phyloP scores from a whole-genome alignment of 1,284 basidiomycete species.

The Neolentinus lepideus region DNA sequence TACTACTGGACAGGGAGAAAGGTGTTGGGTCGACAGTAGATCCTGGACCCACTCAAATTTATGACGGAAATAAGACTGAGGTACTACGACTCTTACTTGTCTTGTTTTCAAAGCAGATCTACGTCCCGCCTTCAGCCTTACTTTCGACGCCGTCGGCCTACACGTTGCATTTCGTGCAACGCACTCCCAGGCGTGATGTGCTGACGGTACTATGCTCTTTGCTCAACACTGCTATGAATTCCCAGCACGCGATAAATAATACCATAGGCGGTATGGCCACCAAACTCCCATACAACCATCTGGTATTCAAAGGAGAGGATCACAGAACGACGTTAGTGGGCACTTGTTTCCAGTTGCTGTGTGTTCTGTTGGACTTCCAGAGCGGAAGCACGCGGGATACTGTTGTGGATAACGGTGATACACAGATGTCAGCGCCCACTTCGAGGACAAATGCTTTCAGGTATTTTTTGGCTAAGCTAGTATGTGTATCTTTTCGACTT shows the following conservation, averaged over 20 bases:
- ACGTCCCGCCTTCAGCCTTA: slow-evolving; percentile 64
- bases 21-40: slow-evolving; percentile 80
- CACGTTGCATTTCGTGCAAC: slow-evolving; percentile 72
- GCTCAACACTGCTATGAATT: slow-evolving; percentile 83
- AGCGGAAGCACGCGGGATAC: slow-evolving; percentile 61
- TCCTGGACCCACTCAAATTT: slow-evolving; percentile 56
- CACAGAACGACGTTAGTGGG: slow-evolving; percentile 63
- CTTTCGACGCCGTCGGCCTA: slow-evolving; percentile 68
- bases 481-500: slow-evolving; percentile 27
- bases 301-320: slow-evolving; percentile 85
- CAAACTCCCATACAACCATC: slow-evolving; percentile 80
- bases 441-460: slow-evolving; percentile 81
- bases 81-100: slow-evolving; percentile 82
- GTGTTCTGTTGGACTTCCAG: slow-evolving; percentile 78
- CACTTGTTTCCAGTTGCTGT: slow-evolving; percentile 68
- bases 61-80: slow-evolving; percentile 80
- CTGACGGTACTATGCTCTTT: slow-evolving; percentile 87
- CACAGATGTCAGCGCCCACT: slow-evolving; percentile 41
- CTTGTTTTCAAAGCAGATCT: slow-evolving; percentile 83
- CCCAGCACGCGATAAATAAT: slow-evolving; percentile 36
- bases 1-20: slow-evolving; percentile 68
- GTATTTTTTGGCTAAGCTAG: slow-evolving; percentile 85
- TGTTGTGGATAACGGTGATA: slow-evolving; percentile 32
- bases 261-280: slow-evolving; percentile 58
- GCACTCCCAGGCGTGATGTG: slow-evolving; percentile 72